Conservation (phyloP, 371 early-diverging fungal genomes). For the Mortierella sp. region DNA sequence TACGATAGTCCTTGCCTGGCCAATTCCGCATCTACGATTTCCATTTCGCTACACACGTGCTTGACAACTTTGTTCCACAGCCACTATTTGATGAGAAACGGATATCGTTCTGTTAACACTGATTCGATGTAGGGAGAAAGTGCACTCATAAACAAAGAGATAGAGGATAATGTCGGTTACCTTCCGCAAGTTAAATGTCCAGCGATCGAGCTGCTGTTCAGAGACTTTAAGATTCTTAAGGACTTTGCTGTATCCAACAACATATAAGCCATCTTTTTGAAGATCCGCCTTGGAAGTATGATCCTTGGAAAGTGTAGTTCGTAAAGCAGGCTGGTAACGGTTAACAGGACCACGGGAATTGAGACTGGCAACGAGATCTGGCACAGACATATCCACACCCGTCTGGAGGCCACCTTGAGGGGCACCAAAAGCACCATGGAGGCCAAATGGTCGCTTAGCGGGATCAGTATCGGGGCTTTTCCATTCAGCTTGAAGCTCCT, state of each 20-base stretch:
- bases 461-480: slow-evolving; percentile 37
- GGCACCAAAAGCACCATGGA: slow-evolving; percentile 33
- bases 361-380: slow-evolving; percentile 35
- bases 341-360: slow-evolving; percentile 34
- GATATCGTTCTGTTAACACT: too few relatives aligned
- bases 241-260: slow-evolving; percentile 44
- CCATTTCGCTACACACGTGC: slow-evolving; percentile 47
- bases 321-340: slow-evolving; percentile 51
- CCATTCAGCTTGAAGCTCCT: slow-evolving; percentile 49
- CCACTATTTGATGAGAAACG: slow-evolving; percentile 20
- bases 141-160: neutral
- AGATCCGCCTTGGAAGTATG: slow-evolving; percentile 56
- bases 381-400: slow-evolving; percentile 33
- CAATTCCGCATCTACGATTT: slow-evolving; percentile 39
- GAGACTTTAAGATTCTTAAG: slow-evolving; percentile 50
- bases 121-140: too few relatives aligned
- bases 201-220: slow-evolving; percentile 54
- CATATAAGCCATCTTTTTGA: slow-evolving; percentile 52
- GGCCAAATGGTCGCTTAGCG: slow-evolving; percentile 37
- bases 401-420: slow-evolving; percentile 30
- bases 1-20: slow-evolving; percentile 43
- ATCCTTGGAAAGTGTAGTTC: slow-evolving; percentile 58
- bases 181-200: slow-evolving; percentile 54
- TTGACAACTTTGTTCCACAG: slow-evolving; percentile 44
- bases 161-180: slow-evolving; percentile 11